Base-by-base conservation (phyloP, 179 eudicot genomes). In the Silene vulgaris region DNA sequence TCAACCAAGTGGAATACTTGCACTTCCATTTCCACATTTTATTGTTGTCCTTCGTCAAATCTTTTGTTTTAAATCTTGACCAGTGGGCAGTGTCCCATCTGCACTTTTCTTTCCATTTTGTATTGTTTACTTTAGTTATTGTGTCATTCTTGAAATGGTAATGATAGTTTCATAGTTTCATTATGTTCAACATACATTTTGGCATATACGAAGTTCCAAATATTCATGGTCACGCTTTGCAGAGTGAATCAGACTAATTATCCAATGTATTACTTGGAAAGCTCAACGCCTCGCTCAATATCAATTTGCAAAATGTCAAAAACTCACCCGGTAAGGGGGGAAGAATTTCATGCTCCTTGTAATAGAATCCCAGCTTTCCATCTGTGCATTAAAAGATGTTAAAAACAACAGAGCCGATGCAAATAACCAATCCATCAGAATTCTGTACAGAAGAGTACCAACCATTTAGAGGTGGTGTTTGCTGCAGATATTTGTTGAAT, bases 331-430 rank as follows among this genome's bases (percentile, higher is more conserved):
- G 96, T 35, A 92, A 79, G 21, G 95, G 91, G 75, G 97, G 97
- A 76, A 91, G 95, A 76, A 91, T 89, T 82, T 92, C 95, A 80
- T 88, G 87, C 40, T 92, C 96, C 86, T 87, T 92, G 89, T 89
- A 92, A 77, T 92, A 92, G 77, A 91, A 92, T 35, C 97, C 97
- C 4, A 89, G 74, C 86, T 89, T 91, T 56, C 97, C 97, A 81
- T 85, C 97, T 40, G 48, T 92, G 78, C 77, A 74, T 21, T 61
- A 56, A 54, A 69, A 8, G 81, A 68, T 74, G 74, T 43, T 28
- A 21, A 5, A 66, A 59, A 72, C 71, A 17, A 75, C 0, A 45
- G 30, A 70, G 26, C 16, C 45, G 19, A 76, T 21, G 72, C 19
- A 68, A 63, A 67, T 40, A 26, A 74, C n/a, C 52, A 40, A 59